Conservation (phyloP, 495 filamentous ascomycete genomes). For the Friedmanniomyces endolithicus region DNA sequence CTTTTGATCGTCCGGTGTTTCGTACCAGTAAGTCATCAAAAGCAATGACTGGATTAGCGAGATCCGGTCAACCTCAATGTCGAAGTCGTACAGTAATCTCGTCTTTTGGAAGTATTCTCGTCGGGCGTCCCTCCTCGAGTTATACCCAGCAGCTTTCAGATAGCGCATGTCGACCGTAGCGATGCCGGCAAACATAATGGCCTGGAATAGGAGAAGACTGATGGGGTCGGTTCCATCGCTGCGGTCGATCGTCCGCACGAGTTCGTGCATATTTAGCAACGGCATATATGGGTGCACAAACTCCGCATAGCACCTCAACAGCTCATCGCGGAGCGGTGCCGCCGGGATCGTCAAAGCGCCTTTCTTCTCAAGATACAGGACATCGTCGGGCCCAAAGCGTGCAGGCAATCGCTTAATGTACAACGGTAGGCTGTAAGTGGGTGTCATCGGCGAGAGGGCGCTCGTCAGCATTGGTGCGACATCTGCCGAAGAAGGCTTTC, state of each 20-base stretch:
- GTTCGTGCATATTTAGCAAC: slow-evolving; percentile 58
- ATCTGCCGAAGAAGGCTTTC: not conserved
- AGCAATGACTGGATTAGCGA: slow-evolving; percentile 67
- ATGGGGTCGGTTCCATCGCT: slow-evolving; percentile 54
- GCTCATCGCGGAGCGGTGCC: slow-evolving; percentile 51
- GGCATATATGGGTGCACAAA: slow-evolving; percentile 83
- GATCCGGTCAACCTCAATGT: slow-evolving; percentile 69
- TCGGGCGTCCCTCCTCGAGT: slow-evolving; percentile 54
- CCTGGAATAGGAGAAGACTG: slow-evolving; percentile 65
- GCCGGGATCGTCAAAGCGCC: slow-evolving; percentile 61
- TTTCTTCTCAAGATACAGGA: slow-evolving; percentile 58
- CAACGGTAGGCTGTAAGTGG: slow-evolving; percentile 21
- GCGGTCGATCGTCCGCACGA: slow-evolving; percentile 51
- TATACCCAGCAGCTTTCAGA: slow-evolving; percentile 55
- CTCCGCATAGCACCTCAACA: slow-evolving; percentile 60
- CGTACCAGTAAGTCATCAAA: slow-evolving; percentile 85
- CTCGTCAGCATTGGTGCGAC: not conserved
- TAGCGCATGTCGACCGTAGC: slow-evolving; percentile 61
- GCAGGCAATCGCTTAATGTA: slow-evolving; percentile 61
- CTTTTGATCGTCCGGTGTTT: slow-evolving; percentile 79
- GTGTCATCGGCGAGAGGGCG: slow-evolving; percentile 1
- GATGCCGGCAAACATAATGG: slow-evolving; percentile 68
- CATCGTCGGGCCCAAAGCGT: slow-evolving; percentile 55
- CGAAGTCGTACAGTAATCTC: slow-evolving; percentile 68
- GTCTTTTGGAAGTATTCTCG: slow-evolving; percentile 67